Conservation (phyloP, 352 stramenopile genomes). For the Globisporangium yorkense region DNA sequence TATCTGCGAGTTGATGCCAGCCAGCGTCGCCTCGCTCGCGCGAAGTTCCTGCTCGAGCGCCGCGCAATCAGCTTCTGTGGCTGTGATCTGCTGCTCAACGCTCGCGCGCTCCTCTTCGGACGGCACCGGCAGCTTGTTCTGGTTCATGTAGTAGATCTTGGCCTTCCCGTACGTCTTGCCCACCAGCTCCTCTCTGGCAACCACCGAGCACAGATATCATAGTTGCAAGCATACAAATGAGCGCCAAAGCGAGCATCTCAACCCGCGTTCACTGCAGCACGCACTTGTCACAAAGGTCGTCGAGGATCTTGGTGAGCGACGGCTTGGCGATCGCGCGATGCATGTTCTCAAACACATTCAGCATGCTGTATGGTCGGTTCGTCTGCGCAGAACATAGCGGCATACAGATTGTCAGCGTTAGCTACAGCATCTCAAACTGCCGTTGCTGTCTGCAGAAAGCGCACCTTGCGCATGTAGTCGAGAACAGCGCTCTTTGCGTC, state of each 20-base stretch:
- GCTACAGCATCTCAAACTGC: neutral
- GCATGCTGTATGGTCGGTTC: slow-evolving; percentile 77
- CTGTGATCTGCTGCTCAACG: slow-evolving; percentile 52
- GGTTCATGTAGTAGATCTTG: slow-evolving; percentile 84
- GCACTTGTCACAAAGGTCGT: slow-evolving; percentile 62
- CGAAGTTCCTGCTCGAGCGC: slow-evolving; percentile 54
- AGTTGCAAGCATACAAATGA: too few relatives aligned
- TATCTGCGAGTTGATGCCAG: slow-evolving; percentile 51
- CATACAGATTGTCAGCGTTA: neutral
- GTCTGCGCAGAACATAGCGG: slow-evolving; percentile 21
- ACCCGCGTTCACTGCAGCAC: neutral
- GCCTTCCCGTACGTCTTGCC: slow-evolving; percentile 78
- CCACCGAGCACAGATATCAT: neutral
- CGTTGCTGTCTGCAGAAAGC: neutral
- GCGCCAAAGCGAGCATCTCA: too few relatives aligned
- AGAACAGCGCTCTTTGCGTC: slow-evolving; percentile 47
- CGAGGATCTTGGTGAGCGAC: slow-evolving; percentile 67
- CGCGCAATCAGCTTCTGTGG: slow-evolving; percentile 35
- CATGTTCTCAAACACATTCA: slow-evolving; percentile 86
- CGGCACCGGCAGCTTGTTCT: slow-evolving; percentile 53
- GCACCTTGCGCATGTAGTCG: slow-evolving; percentile 71
- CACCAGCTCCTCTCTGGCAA: slow-evolving; percentile 44
- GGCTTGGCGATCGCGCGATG: slow-evolving; percentile 68
- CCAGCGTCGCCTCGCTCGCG: slow-evolving; percentile 32
- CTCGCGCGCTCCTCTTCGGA: slow-evolving; percentile 34